Conservation (phyloP, 164 flowering plant genomes). For the Magnolia officinalis region DNA sequence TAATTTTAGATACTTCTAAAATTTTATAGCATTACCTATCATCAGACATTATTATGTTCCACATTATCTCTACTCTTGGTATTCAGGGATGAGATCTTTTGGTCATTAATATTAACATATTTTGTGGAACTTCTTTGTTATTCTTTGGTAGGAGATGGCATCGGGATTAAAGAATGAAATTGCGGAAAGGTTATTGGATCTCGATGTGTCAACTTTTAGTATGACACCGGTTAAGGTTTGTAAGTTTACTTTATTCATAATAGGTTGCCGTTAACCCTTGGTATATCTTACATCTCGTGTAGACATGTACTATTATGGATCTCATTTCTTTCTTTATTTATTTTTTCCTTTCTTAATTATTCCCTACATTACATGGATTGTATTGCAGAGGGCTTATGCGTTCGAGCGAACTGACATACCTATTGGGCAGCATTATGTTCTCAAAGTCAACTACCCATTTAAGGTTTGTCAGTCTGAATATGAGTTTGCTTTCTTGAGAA, state of each 20-base stretch:
- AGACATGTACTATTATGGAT: not conserved
- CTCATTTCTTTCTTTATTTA: not conserved
- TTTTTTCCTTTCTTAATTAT: not conserved
- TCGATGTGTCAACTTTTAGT: slow-evolving; percentile 72
- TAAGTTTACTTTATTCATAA: not conserved
- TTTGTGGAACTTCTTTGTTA: not conserved
- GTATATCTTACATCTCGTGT: not conserved
- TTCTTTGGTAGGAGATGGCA: slow-evolving; percentile 63
- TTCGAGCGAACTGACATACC: slow-evolving; percentile 86
- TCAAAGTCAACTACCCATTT: slow-evolving; percentile 87
- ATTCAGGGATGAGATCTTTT: too few relatives aligned
- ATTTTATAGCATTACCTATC: not conserved
- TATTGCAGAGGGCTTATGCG: slow-evolving; percentile 79
- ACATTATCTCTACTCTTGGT: not conserved
- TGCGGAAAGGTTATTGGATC: slow-evolving; percentile 47
- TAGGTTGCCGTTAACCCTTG: not conserved
- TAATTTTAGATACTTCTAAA: slow-evolving; percentile 19
- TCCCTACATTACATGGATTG: not conserved
- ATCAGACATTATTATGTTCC: not conserved
- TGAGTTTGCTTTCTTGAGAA: not conserved
- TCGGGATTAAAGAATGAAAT: slow-evolving; percentile 72
- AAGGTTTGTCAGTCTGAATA: slow-evolving; percentile 50
- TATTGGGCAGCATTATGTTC: slow-evolving; percentile 73
- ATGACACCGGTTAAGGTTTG: slow-evolving; percentile 93
- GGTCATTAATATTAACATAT: not conserved